These are phyloP conservation scores for Boletellus deceptivus DNA, from an alignment of 1,284 basidiomycete genomes.

Conservation along the genomic window DNA sequence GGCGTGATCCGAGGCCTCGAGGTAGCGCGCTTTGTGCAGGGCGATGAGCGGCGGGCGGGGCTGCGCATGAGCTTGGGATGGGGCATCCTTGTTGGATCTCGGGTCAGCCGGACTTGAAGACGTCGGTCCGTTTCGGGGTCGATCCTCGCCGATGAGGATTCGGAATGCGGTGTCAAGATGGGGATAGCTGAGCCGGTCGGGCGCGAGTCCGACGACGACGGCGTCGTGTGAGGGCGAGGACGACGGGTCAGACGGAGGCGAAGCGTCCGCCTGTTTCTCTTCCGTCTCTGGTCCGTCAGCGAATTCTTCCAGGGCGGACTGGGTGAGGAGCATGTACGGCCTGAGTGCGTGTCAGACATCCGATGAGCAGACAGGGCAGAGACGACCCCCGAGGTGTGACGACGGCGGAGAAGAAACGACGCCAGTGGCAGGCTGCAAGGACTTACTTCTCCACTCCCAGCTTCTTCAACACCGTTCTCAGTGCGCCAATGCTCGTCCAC, in stretches of 20 bases:
- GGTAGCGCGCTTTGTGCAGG: conserved; percentile 55
- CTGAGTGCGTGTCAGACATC: conserved; percentile 28
- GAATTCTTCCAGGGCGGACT: conserved; percentile 57
- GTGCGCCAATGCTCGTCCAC: conserved; percentile 64
- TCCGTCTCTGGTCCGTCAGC: conserved; percentile 2
- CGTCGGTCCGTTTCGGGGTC: neutral
- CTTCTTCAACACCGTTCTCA: conserved; percentile 45
- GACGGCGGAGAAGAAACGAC: no score
- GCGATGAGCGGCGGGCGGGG: conserved; percentile 45
- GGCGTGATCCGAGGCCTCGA: conserved; percentile 43
- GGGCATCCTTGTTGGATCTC: neutral
- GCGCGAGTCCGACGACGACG: conserved; percentile 68
- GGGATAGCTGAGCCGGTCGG: conserved; percentile 51
- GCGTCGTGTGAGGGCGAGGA: conserved; percentile 44
- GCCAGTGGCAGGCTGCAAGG: no score
- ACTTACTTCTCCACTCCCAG: conserved; percentile 44
- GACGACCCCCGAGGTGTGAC: neutral
- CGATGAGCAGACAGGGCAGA: neutral
- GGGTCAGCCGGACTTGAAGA: neutral
- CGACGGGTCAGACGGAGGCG: neutral
- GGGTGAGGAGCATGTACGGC: conserved; percentile 59
- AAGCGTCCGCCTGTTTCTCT: neutral
- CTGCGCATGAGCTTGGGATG: neutral
- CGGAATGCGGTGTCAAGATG: conserved; percentile 66
- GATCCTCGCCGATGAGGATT: conserved; percentile 43